These are phyloP conservation scores for Alternaria conjuncta DNA, from an alignment of 2,329 filamentous ascomycete genomes.

Conservation along the genomic window DNA sequence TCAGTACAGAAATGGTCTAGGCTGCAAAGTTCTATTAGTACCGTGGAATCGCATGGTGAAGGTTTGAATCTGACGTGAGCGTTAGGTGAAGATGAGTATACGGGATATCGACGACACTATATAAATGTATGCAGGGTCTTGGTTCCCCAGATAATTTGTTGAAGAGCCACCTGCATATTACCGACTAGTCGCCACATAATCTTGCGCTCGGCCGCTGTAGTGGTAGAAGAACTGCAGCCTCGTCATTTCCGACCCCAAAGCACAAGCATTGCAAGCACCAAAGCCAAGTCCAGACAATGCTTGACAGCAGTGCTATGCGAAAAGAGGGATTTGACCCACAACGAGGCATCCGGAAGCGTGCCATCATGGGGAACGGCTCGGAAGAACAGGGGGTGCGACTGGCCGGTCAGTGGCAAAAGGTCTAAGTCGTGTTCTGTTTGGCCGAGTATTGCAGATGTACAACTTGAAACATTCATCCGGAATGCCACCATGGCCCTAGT, in stretches of 20 bases:
- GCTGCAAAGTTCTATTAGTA: neutral
- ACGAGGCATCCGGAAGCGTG: neutral
- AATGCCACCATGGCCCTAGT: neutral
- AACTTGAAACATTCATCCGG: neutral
- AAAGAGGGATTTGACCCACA: neutral
- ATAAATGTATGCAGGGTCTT: neutral
- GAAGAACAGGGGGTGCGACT: neutral
- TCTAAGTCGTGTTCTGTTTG: neutral
- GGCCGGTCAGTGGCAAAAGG: neutral
- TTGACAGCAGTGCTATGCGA: neutral
- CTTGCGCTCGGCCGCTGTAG: neutral
- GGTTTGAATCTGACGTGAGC: neutral
- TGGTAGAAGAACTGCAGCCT: neutral
- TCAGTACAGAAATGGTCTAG: neutral
- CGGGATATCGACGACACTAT: neutral
- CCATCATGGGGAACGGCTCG: neutral
- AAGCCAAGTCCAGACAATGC: constrained; percentile 25
- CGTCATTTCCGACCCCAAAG: constrained; percentile 6
- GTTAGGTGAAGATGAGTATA: neutral
- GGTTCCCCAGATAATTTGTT: neutral
- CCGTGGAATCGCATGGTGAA: neutral
- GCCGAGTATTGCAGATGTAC: neutral
- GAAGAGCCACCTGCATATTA: constrained; percentile 4
- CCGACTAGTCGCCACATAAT: neutral
- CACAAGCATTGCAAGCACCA: constrained; percentile 27